phyloP scores from a whole-genome alignment of 257 asterid species.

The Verbascum thapsus region DNA sequence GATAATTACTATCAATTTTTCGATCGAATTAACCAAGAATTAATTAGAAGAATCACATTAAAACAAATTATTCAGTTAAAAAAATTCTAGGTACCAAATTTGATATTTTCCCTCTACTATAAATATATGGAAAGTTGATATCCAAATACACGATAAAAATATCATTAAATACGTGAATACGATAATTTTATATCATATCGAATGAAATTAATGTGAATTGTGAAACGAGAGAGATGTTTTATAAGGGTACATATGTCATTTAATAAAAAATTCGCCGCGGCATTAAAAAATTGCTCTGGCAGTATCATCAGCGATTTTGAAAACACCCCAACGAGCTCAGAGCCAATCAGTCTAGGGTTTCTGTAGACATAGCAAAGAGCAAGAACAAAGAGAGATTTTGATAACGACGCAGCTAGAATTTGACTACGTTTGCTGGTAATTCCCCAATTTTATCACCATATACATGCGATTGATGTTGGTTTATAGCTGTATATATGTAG shows the following conservation, averaged over 20 bases:
- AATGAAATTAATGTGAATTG: too few relatives aligned
- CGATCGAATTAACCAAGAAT: too few relatives aligned
- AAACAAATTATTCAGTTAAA: too few relatives aligned
- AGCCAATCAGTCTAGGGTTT: constrained; percentile 4
- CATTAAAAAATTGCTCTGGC: background rate
- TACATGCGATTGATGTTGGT: background rate
- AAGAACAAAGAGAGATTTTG: background rate
- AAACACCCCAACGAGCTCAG: background rate
- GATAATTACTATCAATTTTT: too few relatives aligned
- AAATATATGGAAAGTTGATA: too few relatives aligned
- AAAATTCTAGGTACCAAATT: too few relatives aligned
- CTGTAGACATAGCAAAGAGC: background rate
- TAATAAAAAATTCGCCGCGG: background rate
- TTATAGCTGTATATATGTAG: background rate
- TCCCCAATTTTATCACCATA: background rate
- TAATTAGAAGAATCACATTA: too few relatives aligned
- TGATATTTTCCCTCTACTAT: too few relatives aligned
- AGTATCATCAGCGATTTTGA: background rate
- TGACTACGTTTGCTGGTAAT: background rate
- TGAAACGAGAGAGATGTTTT: too few relatives aligned
- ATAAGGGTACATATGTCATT: constrained; percentile 12
- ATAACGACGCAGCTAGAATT: background rate
- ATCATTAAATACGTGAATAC: too few relatives aligned
- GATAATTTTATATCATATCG: too few relatives aligned
- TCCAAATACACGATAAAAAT: too few relatives aligned